Evolutionary conservation across 2,329 filamentous ascomycete genomes (phyloP), one percentile per base, ranked within the genome.

Genomic region (Penicillium sp.): DNA sequence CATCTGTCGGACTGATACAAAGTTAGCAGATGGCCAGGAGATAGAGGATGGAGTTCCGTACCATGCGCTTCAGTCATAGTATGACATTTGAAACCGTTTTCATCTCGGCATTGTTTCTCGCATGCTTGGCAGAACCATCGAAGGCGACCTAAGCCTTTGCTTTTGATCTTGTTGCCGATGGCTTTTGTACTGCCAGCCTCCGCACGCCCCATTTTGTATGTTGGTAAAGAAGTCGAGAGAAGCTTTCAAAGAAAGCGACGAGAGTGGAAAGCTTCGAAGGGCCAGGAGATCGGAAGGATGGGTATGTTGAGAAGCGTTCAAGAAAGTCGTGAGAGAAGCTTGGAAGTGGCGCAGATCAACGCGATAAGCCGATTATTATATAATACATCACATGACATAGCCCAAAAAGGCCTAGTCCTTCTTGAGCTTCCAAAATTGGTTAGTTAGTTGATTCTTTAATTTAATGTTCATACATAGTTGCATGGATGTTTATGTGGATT

Each of bases 61-160:
- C 50, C 40, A 47, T 53, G 50, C 10, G 21, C 29, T 17, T 53
- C 50, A 13, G 46, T 48, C 46, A 48, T 48, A 1, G 88, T 89
- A 77, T 97, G 93, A 79, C 75, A 90, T 75, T 93, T 93, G 78
- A 93, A 96, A 27, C 89, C 93, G 77, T 97, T 97, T 66, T 93
- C 90, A 72, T 96, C 92, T 59, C 90, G 41, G 37, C 42, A 55
- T 47, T 54, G 45, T 58, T 85, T 82, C 71, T 91, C 84, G 78
- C 93, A 97, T 6, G 89, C 85, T 72, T 89, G 86, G 71, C 93
- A 97, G 78, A 93, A 97, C 90, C 91, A 99, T 73, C 93, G 85
- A 54, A 99, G 81, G 7, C 93, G 84, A 70, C 94, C 89, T 17
- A 86, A 75, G 42, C 80, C 81, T 68, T 79, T 78, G 62, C 86